A percentile compares a stretch with the other conserved stretches of the same genome.
phyloP scores from a whole-genome alignment of 768 basidiomycete genomes.

The Russula abietina region DNA sequence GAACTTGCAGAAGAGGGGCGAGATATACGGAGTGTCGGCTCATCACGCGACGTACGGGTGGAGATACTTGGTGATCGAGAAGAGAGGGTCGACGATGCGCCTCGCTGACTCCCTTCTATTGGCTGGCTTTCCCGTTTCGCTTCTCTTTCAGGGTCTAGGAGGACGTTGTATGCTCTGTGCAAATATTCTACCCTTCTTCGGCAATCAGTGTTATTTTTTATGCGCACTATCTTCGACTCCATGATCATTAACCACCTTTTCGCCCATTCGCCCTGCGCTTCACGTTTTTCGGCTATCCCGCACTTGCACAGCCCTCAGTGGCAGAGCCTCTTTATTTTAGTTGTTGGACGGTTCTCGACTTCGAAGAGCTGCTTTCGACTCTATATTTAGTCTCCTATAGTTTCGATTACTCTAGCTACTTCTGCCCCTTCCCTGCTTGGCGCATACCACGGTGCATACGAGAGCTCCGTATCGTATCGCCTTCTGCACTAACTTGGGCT shows the following conservation, averaged over 20 bases:
- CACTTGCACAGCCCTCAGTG: constrained; percentile 2
- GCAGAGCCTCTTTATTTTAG: constrained; percentile 14
- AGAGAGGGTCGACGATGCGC: constrained; percentile 26
- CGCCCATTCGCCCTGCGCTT: constrained; percentile 4
- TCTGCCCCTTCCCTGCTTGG: constrained; percentile 2
- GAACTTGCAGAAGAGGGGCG: constrained; percentile 88
- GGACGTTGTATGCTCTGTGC: constrained; percentile 23
- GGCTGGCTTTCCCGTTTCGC: not conserved
- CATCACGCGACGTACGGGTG: constrained; percentile 72
- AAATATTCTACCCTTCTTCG: constrained; percentile 22
- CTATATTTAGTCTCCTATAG: constrained; percentile 4
- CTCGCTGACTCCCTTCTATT: constrained; percentile 13
- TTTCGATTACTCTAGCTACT: constrained; percentile 15
- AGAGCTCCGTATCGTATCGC: not conserved
- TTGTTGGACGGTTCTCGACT: constrained; percentile 14
- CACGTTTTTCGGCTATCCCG: constrained; percentile 2
- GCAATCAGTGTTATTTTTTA: constrained; percentile 22
- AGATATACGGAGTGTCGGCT: constrained; percentile 78
- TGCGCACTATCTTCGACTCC: constrained; percentile 20
- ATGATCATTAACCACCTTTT: constrained; percentile 15
- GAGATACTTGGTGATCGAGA: constrained; percentile 58
- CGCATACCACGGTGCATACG: not conserved
- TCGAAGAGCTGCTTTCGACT: constrained; percentile 15
- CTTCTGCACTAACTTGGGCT: not conserved
- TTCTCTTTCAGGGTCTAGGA: constrained; percentile 20